Evolutionary conservation across 139 green algal species (phyloP).

Genomic region (Spirogloea muscicola): DNA sequence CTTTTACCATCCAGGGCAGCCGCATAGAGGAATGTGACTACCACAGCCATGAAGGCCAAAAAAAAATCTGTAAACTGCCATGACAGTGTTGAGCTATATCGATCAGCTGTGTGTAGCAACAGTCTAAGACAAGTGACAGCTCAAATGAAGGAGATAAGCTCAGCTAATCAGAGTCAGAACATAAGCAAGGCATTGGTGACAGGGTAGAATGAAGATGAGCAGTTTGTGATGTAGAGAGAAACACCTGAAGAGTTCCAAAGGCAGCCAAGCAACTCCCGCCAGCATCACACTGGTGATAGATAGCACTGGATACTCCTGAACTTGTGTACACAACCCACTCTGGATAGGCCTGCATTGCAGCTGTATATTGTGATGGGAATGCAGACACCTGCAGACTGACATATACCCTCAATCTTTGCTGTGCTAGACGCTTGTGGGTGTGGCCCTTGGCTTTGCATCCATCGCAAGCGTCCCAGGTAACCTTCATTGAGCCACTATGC

Average conservation of each 20-base stretch:
- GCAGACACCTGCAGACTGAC: background rate
- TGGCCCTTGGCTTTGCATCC: background rate
- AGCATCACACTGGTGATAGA: constrained; percentile 43
- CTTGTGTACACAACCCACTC: constrained; percentile 41
- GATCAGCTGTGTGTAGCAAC: too few relatives aligned
- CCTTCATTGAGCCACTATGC: background rate
- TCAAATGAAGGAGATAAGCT: too few relatives aligned
- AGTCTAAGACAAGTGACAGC: too few relatives aligned
- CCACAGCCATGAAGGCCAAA: constrained; percentile 20
- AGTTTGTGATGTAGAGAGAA: too few relatives aligned
- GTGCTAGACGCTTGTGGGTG: background rate
- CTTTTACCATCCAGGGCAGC: background rate
- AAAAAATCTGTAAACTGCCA: constrained; percentile 33
- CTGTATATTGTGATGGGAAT: background rate
- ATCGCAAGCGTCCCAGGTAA: background rate
- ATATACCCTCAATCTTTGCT: background rate
- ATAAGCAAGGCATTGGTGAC: too few relatives aligned
- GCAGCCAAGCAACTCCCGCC: constrained; percentile 12
- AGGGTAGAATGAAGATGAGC: too few relatives aligned
- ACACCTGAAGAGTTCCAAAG: constrained; percentile 44
- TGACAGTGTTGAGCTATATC: too few relatives aligned
- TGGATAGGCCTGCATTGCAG: constrained; percentile 31
- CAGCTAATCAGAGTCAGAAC: too few relatives aligned
- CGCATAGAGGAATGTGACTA: constrained; percentile 8
- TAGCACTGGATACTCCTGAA: constrained; percentile 14